Base-by-base conservation (phyloP, 176 grass and related monocot species). In the Aechmea fasciata region DNA sequence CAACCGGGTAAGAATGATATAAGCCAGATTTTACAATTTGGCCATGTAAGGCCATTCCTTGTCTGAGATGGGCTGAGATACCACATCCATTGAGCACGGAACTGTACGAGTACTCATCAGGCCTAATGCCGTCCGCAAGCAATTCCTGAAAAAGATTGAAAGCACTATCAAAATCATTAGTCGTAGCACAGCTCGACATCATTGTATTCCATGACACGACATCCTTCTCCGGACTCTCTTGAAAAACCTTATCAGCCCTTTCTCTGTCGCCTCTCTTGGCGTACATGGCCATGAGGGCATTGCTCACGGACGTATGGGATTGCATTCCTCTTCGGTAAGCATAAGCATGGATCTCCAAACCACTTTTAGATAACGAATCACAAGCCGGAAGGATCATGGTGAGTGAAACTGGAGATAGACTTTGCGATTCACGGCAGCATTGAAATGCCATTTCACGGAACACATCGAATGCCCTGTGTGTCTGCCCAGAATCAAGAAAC, bases 261-360 rank as follows among this genome's bases (percentile, higher is more conserved):
- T 51, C 5, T 20, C 50, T 74, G 23, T 78, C 33, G 29, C 66
- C 69, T 74, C 77, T 69, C 70, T 66, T 77, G 2, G 81, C 72
- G 77, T 84, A 88, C 85, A 88, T 88, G 69, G 85, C 71, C 77
- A 88, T 84, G 26, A 88, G 73, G 15, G 85, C 81, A 71, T 88
- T 88, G 74, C 77, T 71, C 0, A 84, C 77, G 3, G 63, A 83
- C 12, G 81, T 83, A 59, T 70, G 65, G 52, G 47, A 61, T 61
- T 81, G 81, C 48, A 88, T 72, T 29, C 81, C 78, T 52, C 61
- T 79, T 20, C 85, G 75, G 77, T 66, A 88, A 0, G 50, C 77
- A 81, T 88, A 81, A 50, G 85, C 85, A 74, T 84, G 85, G 69
- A 88, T 88, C 65, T 84, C 81, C 51, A 88, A 66, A 64, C 85